A percentile compares a stretch with the other conserved stretches of the same genome.
Conservation (phyloP, 148 eudicot genomes). For the Spergularia marina region DNA sequence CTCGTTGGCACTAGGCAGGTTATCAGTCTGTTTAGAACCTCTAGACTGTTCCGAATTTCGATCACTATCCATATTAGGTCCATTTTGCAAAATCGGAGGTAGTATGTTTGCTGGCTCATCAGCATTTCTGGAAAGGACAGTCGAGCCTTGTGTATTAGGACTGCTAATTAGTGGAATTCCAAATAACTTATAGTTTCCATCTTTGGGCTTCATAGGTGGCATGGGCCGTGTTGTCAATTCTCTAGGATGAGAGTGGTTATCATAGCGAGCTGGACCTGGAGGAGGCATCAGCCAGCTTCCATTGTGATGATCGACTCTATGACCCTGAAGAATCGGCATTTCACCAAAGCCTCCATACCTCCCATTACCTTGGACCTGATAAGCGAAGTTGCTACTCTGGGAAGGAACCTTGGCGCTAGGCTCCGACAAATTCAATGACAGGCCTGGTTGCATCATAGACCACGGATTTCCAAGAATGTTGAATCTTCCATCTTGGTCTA, state of each 20-base stretch:
- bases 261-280: constrained; percentile 42
- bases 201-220: constrained; percentile 45
- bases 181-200: constrained; percentile 78
- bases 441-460: constrained; percentile 48
- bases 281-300: constrained; percentile 75
- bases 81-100: constrained; percentile 31
- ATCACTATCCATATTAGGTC: constrained; percentile 41
- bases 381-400: constrained; percentile 42
- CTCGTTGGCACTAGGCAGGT: constrained; percentile 38
- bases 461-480: constrained; percentile 47
- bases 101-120: constrained; percentile 35
- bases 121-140: constrained; percentile 23
- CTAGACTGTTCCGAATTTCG: constrained; percentile 46
- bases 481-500: constrained; percentile 55
- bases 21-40: constrained; percentile 41
- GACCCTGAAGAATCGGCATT: constrained; percentile 38
- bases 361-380: constrained; percentile 46
- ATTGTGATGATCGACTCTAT: constrained; percentile 46
- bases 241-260: constrained; percentile 43
- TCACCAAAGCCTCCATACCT: constrained; percentile 55
- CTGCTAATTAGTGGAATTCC: constrained; percentile 65
- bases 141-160: constrained; percentile 34
- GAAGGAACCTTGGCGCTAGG: constrained; percentile 41
- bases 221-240: constrained; percentile 40
- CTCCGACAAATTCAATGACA: constrained; percentile 73